phyloP scores from a whole-genome alignment of 495 filamentous ascomycete genomes.

The Lentithecium fluviatile region DNA sequence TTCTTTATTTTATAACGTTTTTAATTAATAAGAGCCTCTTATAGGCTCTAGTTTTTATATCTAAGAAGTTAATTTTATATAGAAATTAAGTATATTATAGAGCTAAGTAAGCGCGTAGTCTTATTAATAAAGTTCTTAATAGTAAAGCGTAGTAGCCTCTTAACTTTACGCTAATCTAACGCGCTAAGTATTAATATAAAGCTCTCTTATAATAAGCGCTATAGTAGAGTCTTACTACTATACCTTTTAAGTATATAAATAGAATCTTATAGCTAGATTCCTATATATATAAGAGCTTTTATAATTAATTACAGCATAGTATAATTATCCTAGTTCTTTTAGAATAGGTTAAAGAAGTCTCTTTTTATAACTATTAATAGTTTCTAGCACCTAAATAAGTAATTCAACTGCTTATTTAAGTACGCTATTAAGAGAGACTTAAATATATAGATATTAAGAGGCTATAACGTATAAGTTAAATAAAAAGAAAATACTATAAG shows the following conservation, averaged over 20 bases:
- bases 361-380: conserved; percentile 4
- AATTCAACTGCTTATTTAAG: conserved; percentile 5
- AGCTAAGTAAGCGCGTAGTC: background rate
- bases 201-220: background rate
- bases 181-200: conserved; percentile 3
- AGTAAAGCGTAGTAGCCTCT: conserved; percentile 5
- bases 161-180: background rate
- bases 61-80: background rate
- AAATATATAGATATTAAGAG: conserved; percentile 18
- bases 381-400: background rate
- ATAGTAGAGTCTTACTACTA: too few relatives aligned
- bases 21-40: conserved; percentile 2
- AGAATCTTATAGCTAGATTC: background rate
- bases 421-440: conserved; percentile 13
- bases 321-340: background rate
- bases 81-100: too few relatives aligned
- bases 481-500: conserved; percentile 9
- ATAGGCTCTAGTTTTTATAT: background rate
- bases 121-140: background rate
- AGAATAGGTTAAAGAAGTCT: too few relatives aligned
- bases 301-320: background rate
- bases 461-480: too few relatives aligned
- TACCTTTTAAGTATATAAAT: background rate
- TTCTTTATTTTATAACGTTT: background rate
- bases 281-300: background rate